Evolutionary conservation across 2,329 filamentous ascomycete species (phyloP).

Genomic region (Talaromyces funiculosus): DNA sequence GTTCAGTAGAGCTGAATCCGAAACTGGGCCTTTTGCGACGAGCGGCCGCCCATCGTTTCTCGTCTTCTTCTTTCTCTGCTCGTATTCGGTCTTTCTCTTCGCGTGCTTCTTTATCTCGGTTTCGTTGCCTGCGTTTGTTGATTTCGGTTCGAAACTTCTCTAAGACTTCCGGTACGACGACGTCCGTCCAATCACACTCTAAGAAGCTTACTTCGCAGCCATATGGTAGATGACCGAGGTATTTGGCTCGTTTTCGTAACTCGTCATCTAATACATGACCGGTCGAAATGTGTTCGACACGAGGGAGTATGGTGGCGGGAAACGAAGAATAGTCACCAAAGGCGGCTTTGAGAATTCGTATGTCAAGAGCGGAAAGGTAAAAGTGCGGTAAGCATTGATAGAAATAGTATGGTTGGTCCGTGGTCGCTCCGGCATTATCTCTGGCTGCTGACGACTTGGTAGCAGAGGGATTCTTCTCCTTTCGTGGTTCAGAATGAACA

Average conservation of each 20-base stretch:
- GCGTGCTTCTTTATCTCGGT: constrained; percentile 74
- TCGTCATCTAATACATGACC: constrained; percentile 84
- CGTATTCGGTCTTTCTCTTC: constrained; percentile 81
- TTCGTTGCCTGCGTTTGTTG: constrained; percentile 66
- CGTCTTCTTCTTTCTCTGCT: constrained; percentile 73
- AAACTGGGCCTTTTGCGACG: constrained; percentile 56
- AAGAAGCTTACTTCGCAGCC: constrained; percentile 89
- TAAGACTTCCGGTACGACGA: constrained; percentile 70
- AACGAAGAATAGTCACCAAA: constrained; percentile 79
- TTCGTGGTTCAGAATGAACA: constrained; percentile 21
- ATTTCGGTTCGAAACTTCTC: constrained; percentile 71
- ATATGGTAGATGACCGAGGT: constrained; percentile 76
- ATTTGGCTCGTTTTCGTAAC: constrained; percentile 76
- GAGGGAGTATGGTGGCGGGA: constrained; percentile 76
- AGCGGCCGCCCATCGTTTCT: constrained; percentile 61
- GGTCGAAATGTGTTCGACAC: constrained; percentile 82
- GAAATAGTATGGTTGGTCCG: constrained; percentile 66
- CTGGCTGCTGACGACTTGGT: constrained; percentile 17
- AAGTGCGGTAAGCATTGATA: constrained; percentile 84
- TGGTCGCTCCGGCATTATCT: constrained; percentile 38
- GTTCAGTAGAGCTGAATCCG: constrained; percentile 30
- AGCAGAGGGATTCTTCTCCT: constrained; percentile 10
- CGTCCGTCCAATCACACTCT: constrained; percentile 92
- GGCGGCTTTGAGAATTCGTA: constrained; percentile 82
- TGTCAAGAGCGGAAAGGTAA: constrained; percentile 84